Percentiles rank a stretch among this genome's conserved stretches.
phyloP scores from a whole-genome alignment of 331 rosid species.

The Quercus tomentella region DNA sequence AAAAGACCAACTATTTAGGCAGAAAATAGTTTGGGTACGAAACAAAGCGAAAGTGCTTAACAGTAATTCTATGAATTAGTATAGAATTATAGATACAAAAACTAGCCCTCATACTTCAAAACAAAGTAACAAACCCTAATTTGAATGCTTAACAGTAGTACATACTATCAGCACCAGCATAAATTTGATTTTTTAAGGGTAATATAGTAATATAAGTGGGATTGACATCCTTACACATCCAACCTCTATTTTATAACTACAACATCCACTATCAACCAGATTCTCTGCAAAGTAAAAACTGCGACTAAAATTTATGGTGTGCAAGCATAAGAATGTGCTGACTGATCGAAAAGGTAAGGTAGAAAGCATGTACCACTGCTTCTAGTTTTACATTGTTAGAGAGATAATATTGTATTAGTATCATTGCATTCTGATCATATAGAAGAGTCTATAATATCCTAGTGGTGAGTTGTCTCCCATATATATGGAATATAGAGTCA shows the following conservation, averaged over 20 bases:
- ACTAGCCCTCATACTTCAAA: not conserved
- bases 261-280: no score
- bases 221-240: not conserved
- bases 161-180: not conserved
- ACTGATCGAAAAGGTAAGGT: not conserved
- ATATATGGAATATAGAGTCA: no score
- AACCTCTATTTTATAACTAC: no score
- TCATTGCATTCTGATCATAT: no score
- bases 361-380: not conserved
- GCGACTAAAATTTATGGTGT: not conserved
- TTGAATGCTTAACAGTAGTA: not conserved
- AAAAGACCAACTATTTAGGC: not conserved
- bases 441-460: no score
- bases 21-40: not conserved
- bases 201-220: not conserved
- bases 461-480: no score
- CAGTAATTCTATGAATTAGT: no score
- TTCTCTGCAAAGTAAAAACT: not conserved
- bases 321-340: not conserved
- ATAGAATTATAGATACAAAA: not conserved
- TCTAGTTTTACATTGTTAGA: not conserved
- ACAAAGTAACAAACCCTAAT: not conserved
- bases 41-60: no score
- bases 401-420: no score
- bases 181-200: not conserved